These are phyloP conservation scores for Candida mattraensis DNA, from an alignment of 805 yeast species.

Conservation along the genomic window DNA sequence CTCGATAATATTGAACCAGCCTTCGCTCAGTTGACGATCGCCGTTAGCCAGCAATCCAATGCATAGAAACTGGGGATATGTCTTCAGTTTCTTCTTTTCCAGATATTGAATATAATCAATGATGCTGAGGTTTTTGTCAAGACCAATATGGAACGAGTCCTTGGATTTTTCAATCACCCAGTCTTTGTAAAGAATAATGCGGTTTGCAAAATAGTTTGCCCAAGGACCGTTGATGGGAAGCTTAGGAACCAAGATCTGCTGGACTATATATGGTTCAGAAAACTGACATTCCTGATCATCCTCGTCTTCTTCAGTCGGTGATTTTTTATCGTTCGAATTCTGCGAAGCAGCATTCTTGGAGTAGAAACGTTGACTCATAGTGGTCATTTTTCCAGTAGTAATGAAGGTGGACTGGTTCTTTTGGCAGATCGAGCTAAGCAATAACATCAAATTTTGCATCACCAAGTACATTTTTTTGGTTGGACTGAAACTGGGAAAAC, in stretches of 20 bases:
- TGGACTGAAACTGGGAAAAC: slow-evolving; percentile 23
- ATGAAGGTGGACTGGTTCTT: slow-evolving; percentile 17
- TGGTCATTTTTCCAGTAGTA: slow-evolving; percentile 32
- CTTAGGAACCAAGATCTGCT: slow-evolving; percentile 32
- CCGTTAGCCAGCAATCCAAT: slow-evolving; percentile 15
- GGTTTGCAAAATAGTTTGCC: slow-evolving; percentile 28
- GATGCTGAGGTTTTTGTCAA: slow-evolving; percentile 16
- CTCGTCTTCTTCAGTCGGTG: too few relatives aligned
- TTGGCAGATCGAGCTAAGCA: slow-evolving; percentile 17
- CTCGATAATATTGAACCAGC: slow-evolving; percentile 16
- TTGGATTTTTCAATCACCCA: slow-evolving; percentile 25
- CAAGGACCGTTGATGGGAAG: slow-evolving; percentile 30
- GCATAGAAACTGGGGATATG: slow-evolving; percentile 28
- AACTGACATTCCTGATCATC: slow-evolving; percentile 7
- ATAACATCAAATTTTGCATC: slow-evolving; percentile 22
- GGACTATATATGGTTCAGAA: slow-evolving; percentile 20
- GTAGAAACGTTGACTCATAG: slow-evolving; percentile 26
- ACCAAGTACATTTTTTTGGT: slow-evolving; percentile 21
- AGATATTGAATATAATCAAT: slow-evolving; percentile 25
- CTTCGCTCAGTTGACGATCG: slow-evolving; percentile 13
- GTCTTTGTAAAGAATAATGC: slow-evolving; percentile 32
- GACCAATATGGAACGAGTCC: slow-evolving; percentile 6
- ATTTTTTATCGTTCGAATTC: slow-evolving; percentile 7
- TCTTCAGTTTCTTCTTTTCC: slow-evolving; percentile 16
- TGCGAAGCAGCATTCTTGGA: slow-evolving; percentile 7